These are phyloP conservation scores for Russula virescens DNA, from an alignment of 768 basidiomycete species.

Conservation along the genomic window DNA sequence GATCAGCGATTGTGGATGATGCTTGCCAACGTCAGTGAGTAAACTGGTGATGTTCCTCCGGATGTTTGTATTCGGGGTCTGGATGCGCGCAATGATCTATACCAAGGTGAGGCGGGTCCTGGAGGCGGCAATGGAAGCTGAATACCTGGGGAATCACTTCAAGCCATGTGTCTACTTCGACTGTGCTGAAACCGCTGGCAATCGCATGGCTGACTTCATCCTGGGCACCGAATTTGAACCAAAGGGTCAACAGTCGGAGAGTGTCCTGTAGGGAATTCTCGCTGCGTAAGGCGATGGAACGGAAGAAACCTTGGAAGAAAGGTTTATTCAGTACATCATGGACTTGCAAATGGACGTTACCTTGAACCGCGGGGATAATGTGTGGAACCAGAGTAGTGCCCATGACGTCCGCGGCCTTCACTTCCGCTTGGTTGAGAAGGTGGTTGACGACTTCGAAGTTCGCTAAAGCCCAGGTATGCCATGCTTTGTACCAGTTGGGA, in stretches of 20 bases:
- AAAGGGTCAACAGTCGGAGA: constrained; percentile 84
- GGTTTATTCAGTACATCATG: constrained; percentile 3
- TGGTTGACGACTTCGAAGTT: constrained; percentile 91
- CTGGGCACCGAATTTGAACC: constrained; percentile 96
- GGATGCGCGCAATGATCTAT: constrained; percentile 96
- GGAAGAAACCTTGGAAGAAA: constrained; percentile 74
- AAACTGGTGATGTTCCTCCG: constrained; percentile 84
- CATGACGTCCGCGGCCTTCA: constrained; percentile 50
- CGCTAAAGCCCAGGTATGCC: constrained; percentile 97
- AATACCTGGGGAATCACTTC: constrained; percentile 95
- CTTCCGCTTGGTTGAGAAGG: constrained; percentile 62
- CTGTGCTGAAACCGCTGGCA: constrained; percentile 75
- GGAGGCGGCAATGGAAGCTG: not conserved
- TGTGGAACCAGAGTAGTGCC: constrained; percentile 66
- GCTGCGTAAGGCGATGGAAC: constrained; percentile 84
- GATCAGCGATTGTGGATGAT: constrained; percentile 95
- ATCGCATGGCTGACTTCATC: constrained; percentile 88
- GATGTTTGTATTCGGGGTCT: constrained; percentile 85
- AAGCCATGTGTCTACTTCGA: constrained; percentile 97
- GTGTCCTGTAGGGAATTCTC: constrained; percentile 94
- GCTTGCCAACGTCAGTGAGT: constrained; percentile 87
- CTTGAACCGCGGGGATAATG: constrained; percentile 90
- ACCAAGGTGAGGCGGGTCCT: not conserved
- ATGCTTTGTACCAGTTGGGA: constrained; percentile 97
- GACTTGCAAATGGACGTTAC: constrained; percentile 34